Evolutionary conservation across 768 basidiomycete genomes (phyloP).

Genomic region (Kwoniella sp.): DNA sequence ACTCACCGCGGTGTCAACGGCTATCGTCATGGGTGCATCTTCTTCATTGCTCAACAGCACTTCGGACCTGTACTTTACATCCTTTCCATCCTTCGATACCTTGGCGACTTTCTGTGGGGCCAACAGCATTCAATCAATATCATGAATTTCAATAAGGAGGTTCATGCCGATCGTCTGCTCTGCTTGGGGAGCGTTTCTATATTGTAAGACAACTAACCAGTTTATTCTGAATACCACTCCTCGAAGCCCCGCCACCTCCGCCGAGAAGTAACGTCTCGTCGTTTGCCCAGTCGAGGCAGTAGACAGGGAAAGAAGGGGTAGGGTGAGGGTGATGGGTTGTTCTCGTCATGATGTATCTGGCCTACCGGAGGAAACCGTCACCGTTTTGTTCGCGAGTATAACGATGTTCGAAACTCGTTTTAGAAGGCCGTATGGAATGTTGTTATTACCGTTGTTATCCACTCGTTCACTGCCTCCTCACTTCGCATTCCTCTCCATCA

Average conservation of each 20-base stretch:
- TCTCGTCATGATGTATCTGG: constrained; percentile 63
- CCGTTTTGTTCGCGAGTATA: too few species aligned
- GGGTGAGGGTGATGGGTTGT: constrained; percentile 74
- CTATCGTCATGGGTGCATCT: constrained; percentile 97
- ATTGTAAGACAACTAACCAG: too few species aligned
- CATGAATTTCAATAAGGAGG: too few species aligned
- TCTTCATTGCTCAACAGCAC: constrained; percentile 75
- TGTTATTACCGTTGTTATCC: too few species aligned
- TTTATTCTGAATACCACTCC: constrained; percentile 91
- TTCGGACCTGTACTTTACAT: constrained; percentile 58
- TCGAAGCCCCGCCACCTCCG: constrained; percentile 80
- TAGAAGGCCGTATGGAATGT: too few species aligned
- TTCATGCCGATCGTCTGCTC: too few species aligned
- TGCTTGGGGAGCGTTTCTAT: too few species aligned
- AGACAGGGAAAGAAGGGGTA: constrained; percentile 83
- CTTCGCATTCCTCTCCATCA: neutral
- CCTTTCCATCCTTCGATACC: constrained; percentile 49
- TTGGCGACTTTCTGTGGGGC: constrained; percentile 49
- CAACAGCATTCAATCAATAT: constrained; percentile 3
- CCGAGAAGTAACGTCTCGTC: constrained; percentile 75
- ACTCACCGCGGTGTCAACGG: constrained; percentile 65
- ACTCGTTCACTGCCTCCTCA: too few species aligned
- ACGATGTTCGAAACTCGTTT: too few species aligned
- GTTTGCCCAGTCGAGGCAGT: constrained; percentile 77
- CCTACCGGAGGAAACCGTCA: too few species aligned